phyloP scores from a whole-genome alignment of 2,329 filamentous ascomycete genomes.

The Colletotrichum liriopes region DNA sequence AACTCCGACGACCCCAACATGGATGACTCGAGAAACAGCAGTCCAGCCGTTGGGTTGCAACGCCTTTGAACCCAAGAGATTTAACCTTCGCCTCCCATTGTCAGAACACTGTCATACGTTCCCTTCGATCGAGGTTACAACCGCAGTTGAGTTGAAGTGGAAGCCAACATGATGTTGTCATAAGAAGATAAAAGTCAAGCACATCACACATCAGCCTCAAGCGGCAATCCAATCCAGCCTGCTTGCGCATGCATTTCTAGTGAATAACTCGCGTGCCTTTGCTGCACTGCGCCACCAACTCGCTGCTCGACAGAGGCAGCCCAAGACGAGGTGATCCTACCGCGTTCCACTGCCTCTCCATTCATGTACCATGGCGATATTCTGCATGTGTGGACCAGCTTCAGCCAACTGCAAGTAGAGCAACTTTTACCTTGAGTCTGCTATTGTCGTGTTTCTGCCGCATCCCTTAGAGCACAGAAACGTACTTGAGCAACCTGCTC shows the following conservation, averaged over 20 bases:
- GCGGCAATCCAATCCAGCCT: not conserved
- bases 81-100: not conserved
- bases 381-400: not conserved
- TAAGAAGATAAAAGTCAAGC: not conserved
- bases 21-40: not conserved
- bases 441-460: not conserved
- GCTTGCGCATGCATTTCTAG: not conserved
- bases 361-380: not conserved
- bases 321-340: not conserved
- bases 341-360: not conserved
- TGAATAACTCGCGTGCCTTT: not conserved
- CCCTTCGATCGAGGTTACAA: not conserved
- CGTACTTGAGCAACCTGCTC: not conserved
- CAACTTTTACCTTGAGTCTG: too few relatives aligned
- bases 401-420: not conserved
- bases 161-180: not conserved
- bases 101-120: not conserved
- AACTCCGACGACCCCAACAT: not conserved
- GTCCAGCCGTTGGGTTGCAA: not conserved
- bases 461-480: not conserved
- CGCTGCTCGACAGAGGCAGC: not conserved
- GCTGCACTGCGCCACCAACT: not conserved
- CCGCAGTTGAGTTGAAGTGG: not conserved
- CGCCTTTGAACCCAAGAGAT: not conserved
- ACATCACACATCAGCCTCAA: not conserved